Evolutionary conservation across 2,329 filamentous ascomycete genomes (phyloP).

Genomic region (Venturia nashicola): DNA sequence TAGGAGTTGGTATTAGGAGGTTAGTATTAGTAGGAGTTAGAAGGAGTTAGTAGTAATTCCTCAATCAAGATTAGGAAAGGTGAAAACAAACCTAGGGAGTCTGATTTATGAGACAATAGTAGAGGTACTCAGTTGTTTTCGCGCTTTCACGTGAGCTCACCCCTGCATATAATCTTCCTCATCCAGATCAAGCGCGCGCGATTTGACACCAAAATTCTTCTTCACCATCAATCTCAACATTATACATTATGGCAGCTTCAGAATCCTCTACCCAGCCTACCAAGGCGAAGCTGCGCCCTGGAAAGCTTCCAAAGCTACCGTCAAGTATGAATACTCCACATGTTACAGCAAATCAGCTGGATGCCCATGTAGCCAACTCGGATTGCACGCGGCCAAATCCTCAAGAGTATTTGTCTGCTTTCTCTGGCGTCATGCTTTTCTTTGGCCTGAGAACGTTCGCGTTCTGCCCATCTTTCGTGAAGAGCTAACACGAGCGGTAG

Average conservation of each 20-base stretch:
- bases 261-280: neutral
- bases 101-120: no score
- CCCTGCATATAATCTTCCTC: neutral
- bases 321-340: neutral
- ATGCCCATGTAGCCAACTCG: neutral
- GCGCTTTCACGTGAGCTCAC: neutral
- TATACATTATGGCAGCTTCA: neutral
- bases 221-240: neutral
- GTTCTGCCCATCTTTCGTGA: neutral
- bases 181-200: neutral
- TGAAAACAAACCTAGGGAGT: no score
- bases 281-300: neutral
- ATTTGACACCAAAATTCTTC: neutral
- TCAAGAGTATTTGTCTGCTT: no score
- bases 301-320: slow-evolving; percentile 7
- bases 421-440: neutral
- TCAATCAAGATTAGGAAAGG: no score
- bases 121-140: neutral
- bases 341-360: neutral
- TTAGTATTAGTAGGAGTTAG: no score
- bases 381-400: no score
- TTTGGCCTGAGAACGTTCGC: neutral
- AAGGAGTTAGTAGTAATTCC: no score
- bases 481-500: neutral
- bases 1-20: no score